These are phyloP conservation scores for Mycena epipterygia DNA, from an alignment of 768 basidiomycete species.

Conservation along the genomic window DNA sequence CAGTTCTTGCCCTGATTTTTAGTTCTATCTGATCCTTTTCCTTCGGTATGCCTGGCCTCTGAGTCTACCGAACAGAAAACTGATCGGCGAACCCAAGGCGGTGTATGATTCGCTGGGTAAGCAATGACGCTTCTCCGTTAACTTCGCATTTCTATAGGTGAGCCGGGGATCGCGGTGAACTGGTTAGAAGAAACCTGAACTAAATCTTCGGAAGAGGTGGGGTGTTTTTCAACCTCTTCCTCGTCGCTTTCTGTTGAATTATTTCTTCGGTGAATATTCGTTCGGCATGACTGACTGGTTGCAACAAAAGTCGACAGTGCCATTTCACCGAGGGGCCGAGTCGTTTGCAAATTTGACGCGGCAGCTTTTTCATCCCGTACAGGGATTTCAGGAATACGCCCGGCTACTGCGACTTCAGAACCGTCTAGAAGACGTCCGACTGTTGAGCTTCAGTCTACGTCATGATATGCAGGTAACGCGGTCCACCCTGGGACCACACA, in stretches of 20 bases:
- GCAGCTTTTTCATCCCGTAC: constrained; percentile 60
- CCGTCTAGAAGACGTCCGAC: constrained; percentile 51
- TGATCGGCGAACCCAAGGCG: constrained; percentile 28
- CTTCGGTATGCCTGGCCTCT: constrained; percentile 61
- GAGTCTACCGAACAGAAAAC: constrained; percentile 23
- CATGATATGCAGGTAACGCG: constrained; percentile 60
- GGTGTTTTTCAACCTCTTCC: not conserved
- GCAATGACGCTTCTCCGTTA: constrained; percentile 24
- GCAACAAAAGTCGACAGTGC: constrained; percentile 53
- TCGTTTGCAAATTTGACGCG: constrained; percentile 63
- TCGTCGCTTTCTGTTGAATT: not conserved
- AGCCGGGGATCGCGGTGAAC: constrained; percentile 28
- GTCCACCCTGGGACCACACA: constrained; percentile 25
- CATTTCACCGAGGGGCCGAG: constrained; percentile 60
- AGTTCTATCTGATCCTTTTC: constrained; percentile 82
- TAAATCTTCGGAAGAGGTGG: constrained; percentile 25
- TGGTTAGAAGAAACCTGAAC: constrained; percentile 31
- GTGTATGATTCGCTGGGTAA: constrained; percentile 36
- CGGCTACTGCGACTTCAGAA: constrained; percentile 46
- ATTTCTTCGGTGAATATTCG: constrained; percentile 64
- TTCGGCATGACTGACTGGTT: constrained; percentile 53
- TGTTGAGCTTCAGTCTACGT: constrained; percentile 53
- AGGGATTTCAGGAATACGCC: constrained; percentile 43
- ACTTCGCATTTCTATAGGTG: constrained; percentile 28
- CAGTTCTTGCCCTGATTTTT: constrained; percentile 20